Percentiles rank a stretch among this genome's conserved stretches.
Evolutionary conservation across 148 eudicot genomes (phyloP).

Genomic region (Agrostemma githago): DNA sequence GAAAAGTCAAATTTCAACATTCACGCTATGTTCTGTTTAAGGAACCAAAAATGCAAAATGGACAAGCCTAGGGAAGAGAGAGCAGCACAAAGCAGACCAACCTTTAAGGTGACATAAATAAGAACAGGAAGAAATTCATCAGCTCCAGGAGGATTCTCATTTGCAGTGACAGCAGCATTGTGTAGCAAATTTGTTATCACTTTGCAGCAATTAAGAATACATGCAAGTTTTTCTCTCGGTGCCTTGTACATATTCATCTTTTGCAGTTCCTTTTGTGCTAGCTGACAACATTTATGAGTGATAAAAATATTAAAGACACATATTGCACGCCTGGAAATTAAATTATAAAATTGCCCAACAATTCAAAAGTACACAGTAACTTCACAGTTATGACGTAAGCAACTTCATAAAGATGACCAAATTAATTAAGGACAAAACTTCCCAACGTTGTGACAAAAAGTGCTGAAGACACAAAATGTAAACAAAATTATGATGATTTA

Average conservation of each 20-base stretch:
- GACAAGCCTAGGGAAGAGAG: neutral
- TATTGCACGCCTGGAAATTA: neutral
- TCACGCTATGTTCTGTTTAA: neutral
- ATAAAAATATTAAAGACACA: slow-evolving; percentile 5
- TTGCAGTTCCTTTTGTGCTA: slow-evolving; percentile 93
- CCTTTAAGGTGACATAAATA: slow-evolving; percentile 87
- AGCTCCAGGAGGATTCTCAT: slow-evolving; percentile 84
- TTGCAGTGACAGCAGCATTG: slow-evolving; percentile 76
- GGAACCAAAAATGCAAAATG: neutral
- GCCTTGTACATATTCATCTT: slow-evolving; percentile 95
- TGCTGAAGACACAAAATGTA: neutral
- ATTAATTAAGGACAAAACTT: neutral
- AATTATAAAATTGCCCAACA: neutral
- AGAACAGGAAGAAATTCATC: slow-evolving; percentile 98
- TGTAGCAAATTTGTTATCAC: slow-evolving; percentile 81
- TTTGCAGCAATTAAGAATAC: slow-evolving; percentile 88
- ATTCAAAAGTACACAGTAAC: neutral
- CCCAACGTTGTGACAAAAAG: neutral
- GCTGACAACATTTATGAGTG: slow-evolving; percentile 38
- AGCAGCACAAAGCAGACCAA: slow-evolving; percentile 21
- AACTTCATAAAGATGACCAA: neutral
- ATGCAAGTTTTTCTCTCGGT: slow-evolving; percentile 92
- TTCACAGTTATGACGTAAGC: neutral
- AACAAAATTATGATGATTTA: neutral
- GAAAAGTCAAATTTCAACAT: neutral